Evolutionary conservation across 345 rosid genomes (phyloP), one percentile per base, ranked within the genome.

Genomic region (Ceriops decandra): DNA sequence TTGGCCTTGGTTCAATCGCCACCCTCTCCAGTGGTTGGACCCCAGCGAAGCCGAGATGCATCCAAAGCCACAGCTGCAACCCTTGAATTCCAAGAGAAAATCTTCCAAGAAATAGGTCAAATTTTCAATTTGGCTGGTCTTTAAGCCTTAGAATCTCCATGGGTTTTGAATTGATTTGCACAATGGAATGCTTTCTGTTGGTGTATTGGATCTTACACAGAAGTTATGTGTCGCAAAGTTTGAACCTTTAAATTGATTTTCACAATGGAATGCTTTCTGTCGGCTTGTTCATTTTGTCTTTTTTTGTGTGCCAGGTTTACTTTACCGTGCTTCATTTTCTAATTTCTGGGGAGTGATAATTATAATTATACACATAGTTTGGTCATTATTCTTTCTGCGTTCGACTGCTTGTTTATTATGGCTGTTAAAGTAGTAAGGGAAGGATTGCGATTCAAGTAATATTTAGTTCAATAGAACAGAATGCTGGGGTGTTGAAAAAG

Each of bases 1-100:
- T 75, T 95, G 98, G 98, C 96, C 93, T 16, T 85, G 81, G 82
- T 95, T 88, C 79, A 89, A 91, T 57, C 83, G 85, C 66, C 85
- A 90, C 58, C 91, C 88, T 42, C 99, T 90, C 64, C 79, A 76
- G 26, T 95, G 98, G 99, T 66, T 92, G 77, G 97, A 95, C 71
- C 85, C 92, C 6, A 73, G 77, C 21, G 96, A 86, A 64, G 95
- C 85, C 0, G 97, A 89, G 72, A 89, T 89, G 80, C 83, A 91
- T 74, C 95, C 96, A 67, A 89, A 85, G 77, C 97, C 95, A 0
- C 83, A 72, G 74, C 59, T 51, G 58, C 76, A 70, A 52, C 70
- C 81, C 70, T 79, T 57, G 32, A 71, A 49, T 78, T 75, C 77
- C 15, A 93, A 91, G 86, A 91, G 86, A 83, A 91, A 83, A 72